Base-by-base conservation (phyloP, 129 eudicot species). In the Smallanthus sonchifolius region DNA sequence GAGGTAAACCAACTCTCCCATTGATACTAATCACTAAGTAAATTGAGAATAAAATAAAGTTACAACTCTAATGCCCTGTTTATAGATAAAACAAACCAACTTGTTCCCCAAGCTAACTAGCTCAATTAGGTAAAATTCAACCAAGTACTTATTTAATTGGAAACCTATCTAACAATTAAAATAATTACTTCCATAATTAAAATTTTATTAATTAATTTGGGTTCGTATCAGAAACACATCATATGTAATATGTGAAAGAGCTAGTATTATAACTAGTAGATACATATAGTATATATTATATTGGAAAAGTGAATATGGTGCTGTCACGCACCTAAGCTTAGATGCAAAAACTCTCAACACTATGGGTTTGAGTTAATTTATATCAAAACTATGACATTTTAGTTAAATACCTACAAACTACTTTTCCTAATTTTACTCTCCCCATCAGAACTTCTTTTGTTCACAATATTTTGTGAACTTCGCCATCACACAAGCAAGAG, bases 181-280 rank as follows among this genome's bases (percentile, higher is more conserved):
- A 57, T 10, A 28, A 57, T 57, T 10, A 28, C 64, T 10, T 57
- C 38, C 30, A 37, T 65, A 37, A 10, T 8, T 48, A 34, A 4
- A 36, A 14, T 13, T 24, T 1, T n/a, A 7, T 11, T 32, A 14
- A 32, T 30, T 11, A 60, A 5, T 13, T 60, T 60, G 40, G 66
- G 40, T 10, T 60, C 20, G 32, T 60, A 60, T 57, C 65, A 59
- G 65, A 28, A 60, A 60, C 66, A 60, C 66, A 35, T 60, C 66
- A 60, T 60, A 17, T 32, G 42, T 32, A 32, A 60, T 60, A 60
- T 15, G 42, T 32, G 38, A 28, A 28, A 59, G 65, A 10, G 59
- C 28, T 4, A 52, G 59, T 52, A 52, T 52, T 52, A 52, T 52
- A 52, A 16, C 56, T 52, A 52, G 59, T 17, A 10, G 59, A 52